A percentile compares a stretch with the other conserved stretches of the same genome.
Evolutionary conservation across 2,329 filamentous ascomycete genomes (phyloP).

Genomic region (Eutypella sp.): DNA sequence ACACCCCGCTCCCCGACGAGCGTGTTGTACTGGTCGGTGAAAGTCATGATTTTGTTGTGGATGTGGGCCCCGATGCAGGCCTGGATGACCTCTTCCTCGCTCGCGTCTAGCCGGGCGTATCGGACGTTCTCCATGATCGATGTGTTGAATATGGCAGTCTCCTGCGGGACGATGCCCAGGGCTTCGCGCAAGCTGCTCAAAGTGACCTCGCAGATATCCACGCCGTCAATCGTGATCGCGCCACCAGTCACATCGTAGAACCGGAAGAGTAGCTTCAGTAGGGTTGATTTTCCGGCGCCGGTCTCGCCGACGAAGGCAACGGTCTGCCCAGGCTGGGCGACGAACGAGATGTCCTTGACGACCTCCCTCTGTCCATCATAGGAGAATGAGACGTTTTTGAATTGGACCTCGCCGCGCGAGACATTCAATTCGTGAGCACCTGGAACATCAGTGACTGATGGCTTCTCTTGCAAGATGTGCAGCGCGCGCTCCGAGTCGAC

Average conservation of each 20-base stretch:
- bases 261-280: constrained; percentile 55
- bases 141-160: constrained; percentile 59
- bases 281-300: constrained; percentile 58
- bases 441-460: constrained; percentile 45
- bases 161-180: constrained; percentile 61
- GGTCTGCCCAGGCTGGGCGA: constrained; percentile 46
- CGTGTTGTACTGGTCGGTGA: constrained; percentile 47
- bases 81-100: constrained; percentile 53
- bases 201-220: constrained; percentile 55
- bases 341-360: constrained; percentile 44
- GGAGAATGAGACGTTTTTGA: constrained; percentile 49
- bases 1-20: constrained; percentile 44
- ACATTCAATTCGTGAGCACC: constrained; percentile 40
- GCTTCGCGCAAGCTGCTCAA: constrained; percentile 52
- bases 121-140: constrained; percentile 60
- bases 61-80: constrained; percentile 59
- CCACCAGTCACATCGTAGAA: constrained; percentile 55
- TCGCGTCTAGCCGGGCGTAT: constrained; percentile 58
- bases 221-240: constrained; percentile 51
- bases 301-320: constrained; percentile 59
- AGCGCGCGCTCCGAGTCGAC: constrained; percentile 61
- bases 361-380: constrained; percentile 50
- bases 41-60: constrained; percentile 58
- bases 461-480: constrained; percentile 52
- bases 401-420: constrained; percentile 44